Evolutionary conservation across 495 filamentous ascomycete genomes (phyloP).

Genomic region (Sabuloglossum arenarium): DNA sequence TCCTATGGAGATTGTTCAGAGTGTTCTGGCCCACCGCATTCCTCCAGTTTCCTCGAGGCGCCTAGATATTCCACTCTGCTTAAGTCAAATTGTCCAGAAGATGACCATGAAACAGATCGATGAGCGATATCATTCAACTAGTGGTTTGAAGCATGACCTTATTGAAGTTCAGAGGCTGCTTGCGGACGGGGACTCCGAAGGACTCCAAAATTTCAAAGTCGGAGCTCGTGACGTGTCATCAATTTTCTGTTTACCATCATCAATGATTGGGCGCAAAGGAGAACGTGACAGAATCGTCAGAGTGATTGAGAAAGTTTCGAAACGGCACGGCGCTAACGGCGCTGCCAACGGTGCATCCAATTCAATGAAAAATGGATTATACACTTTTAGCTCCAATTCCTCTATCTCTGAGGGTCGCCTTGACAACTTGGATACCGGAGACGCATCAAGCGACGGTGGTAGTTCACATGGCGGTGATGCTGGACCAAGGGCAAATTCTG

Average conservation of each 20-base stretch:
- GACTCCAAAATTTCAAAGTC: conserved; percentile 46
- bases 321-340: conserved; percentile 23
- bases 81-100: conserved; percentile 65
- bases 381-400: conserved; percentile 25
- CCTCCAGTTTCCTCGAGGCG: conserved; percentile 51
- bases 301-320: conserved; percentile 50
- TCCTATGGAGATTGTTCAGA: conserved; percentile 74
- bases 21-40: conserved; percentile 55
- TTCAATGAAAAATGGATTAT: conserved; percentile 17
- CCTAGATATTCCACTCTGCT: conserved; percentile 58
- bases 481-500: background rate
- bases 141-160: conserved; percentile 61
- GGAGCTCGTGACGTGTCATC: conserved; percentile 63
- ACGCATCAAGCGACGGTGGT: conserved; percentile 2
- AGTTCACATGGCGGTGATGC: conserved; percentile 18
- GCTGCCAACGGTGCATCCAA: conserved; percentile 17
- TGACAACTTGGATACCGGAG: background rate
- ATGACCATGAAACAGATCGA: conserved; percentile 73
- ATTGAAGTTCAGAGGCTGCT: conserved; percentile 45
- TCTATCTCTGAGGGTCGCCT: conserved; percentile 1
- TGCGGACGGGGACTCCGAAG: conserved; percentile 47
- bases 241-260: conserved; percentile 60
- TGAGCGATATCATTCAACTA: conserved; percentile 69
- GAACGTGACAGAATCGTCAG: conserved; percentile 48
- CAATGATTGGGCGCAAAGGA: conserved; percentile 57